Percentiles rank a stretch among this genome's conserved stretches.
Evolutionary conservation across 495 filamentous ascomycete species (phyloP).

Genomic region (Trichoderma gamsii): DNA sequence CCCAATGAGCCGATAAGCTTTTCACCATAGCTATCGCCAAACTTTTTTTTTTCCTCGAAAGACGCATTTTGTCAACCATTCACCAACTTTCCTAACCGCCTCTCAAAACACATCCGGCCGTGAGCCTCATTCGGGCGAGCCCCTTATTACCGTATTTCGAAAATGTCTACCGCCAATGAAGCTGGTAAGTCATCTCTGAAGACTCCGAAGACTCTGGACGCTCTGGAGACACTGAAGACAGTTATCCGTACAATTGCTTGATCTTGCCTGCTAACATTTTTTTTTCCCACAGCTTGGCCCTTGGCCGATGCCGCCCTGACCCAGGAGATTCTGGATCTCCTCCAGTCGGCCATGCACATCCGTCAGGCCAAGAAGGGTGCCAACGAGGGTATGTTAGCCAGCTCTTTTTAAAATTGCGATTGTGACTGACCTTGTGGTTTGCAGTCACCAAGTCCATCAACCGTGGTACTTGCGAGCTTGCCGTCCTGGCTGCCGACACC

Average conservation of each 20-base stretch:
- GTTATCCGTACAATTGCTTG: not conserved
- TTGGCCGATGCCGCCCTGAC: constrained; percentile 75
- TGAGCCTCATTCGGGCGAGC: constrained; percentile 8
- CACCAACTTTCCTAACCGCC: not conserved
- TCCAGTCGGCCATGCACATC: constrained; percentile 82
- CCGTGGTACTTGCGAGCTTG: constrained; percentile 80
- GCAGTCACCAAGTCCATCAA: constrained; percentile 80
- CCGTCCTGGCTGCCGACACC: constrained; percentile 84
- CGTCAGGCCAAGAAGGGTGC: constrained; percentile 85
- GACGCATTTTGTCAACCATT: not conserved
- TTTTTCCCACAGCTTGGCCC: constrained; percentile 66
- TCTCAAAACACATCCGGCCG: not conserved
- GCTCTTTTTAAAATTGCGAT: not conserved
- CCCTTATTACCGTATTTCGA: not conserved
- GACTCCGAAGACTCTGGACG: not conserved
- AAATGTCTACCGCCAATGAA: constrained; percentile 10
- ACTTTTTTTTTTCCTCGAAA: not conserved
- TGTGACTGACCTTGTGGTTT: constrained; percentile 13
- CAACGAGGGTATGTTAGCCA: constrained; percentile 36
- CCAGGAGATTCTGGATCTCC: constrained; percentile 75
- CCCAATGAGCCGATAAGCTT: not conserved
- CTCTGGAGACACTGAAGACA: not conserved
- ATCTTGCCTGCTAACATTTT: constrained; percentile 17
- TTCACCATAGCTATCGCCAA: not conserved
- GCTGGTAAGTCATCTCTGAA: not conserved